These are phyloP conservation scores for Colletotrichum graminicola DNA, from an alignment of 2,329 filamentous ascomycete genomes.

Conservation along the genomic window DNA sequence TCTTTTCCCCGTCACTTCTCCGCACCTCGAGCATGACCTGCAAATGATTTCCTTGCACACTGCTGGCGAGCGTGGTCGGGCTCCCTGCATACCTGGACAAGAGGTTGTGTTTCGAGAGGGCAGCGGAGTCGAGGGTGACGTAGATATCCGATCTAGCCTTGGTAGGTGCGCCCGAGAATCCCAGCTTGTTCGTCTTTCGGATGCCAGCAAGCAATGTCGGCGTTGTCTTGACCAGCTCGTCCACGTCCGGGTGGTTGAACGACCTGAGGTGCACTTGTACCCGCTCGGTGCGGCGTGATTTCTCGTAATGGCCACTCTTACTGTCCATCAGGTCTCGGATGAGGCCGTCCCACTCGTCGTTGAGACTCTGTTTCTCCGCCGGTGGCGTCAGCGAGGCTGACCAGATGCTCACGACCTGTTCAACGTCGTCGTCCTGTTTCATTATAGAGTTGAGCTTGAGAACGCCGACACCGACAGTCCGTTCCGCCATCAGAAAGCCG, in stretches of 20 bases:
- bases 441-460: constrained; percentile 81
- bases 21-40: constrained; percentile 93
- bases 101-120: constrained; percentile 81
- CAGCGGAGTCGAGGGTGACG: constrained; percentile 82
- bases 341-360: constrained; percentile 79
- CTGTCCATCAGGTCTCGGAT: constrained; percentile 81
- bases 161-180: constrained; percentile 91
- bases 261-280: constrained; percentile 83
- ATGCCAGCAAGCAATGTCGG: constrained; percentile 89
- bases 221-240: constrained; percentile 84
- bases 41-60: constrained; percentile 77
- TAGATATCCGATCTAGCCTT: constrained; percentile 95
- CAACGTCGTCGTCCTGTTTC: constrained; percentile 77
- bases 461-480: constrained; percentile 82
- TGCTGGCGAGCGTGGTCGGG: constrained; percentile 75
- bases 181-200: constrained; percentile 86
- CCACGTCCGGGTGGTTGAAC: constrained; percentile 83
- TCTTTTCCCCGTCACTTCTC: constrained; percentile 79
- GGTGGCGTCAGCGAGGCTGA: constrained; percentile 67
- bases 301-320: constrained; percentile 79
- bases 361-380: constrained; percentile 69
- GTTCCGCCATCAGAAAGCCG: constrained; percentile 65
- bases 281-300: constrained; percentile 78
- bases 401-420: constrained; percentile 85
- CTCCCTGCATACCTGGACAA: constrained; percentile 78